Evolutionary conservation across 257 asterid species (phyloP).

Genomic region (Thymus mandschuricus): DNA sequence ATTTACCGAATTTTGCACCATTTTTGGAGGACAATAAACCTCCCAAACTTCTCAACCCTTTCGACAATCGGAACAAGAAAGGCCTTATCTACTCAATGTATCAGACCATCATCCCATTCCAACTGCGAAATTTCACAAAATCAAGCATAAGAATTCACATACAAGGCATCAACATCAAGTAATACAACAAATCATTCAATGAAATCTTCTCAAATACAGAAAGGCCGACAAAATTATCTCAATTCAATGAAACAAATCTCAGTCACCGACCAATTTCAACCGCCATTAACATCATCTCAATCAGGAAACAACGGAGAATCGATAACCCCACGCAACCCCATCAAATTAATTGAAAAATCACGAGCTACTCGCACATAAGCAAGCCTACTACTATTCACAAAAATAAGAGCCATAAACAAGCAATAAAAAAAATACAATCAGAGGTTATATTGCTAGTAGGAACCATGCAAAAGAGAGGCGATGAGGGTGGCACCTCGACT

Average conservation of each 20-base stretch:
- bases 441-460: not conserved
- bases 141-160: slow-evolving; percentile 11
- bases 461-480: slow-evolving; percentile 3
- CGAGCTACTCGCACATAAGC: no score
- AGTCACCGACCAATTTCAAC: slow-evolving; percentile 13
- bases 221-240: slow-evolving; percentile 10
- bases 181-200: not conserved
- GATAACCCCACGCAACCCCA: slow-evolving; percentile 11
- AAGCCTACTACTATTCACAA: not conserved
- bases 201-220: slow-evolving; percentile 15
- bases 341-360: slow-evolving; percentile 3
- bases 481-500: not conserved
- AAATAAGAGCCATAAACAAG: not conserved
- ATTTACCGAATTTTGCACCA: slow-evolving; percentile 62
- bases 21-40: slow-evolving; percentile 34
- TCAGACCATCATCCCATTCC: slow-evolving; percentile 26
- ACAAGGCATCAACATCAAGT: not conserved
- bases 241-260: slow-evolving; percentile 22
- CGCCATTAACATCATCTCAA: slow-evolving; percentile 4
- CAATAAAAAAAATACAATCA: not conserved
- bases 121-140: slow-evolving; percentile 26
- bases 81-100: slow-evolving; percentile 28
- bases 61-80: not conserved
- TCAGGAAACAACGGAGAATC: slow-evolving; percentile 3
- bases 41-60: slow-evolving; percentile 21